A percentile compares a stretch with the other conserved stretches of the same genome.
These are phyloP conservation scores for Aspergillus sojae DNA, from an alignment of 2,329 filamentous ascomycete genomes.

Conservation along the genomic window DNA sequence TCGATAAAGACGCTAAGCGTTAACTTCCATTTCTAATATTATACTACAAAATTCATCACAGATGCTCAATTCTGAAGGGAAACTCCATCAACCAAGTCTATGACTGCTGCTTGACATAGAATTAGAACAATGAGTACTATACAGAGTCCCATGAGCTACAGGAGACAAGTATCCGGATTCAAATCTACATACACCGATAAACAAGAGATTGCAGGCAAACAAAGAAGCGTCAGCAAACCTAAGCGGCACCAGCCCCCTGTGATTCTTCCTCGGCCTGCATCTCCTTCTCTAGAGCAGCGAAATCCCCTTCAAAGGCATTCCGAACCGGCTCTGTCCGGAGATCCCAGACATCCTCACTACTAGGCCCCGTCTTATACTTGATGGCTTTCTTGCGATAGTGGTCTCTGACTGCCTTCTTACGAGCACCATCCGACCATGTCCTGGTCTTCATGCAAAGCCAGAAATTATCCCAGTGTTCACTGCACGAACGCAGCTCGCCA, in stretches of 20 bases:
- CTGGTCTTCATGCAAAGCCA: conserved; percentile 96
- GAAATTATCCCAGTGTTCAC: conserved; percentile 87
- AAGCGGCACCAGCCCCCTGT: conserved; percentile 22
- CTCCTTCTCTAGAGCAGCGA: conserved; percentile 45
- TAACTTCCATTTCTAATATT: background rate
- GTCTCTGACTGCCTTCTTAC: conserved; percentile 62
- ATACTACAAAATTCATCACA: background rate
- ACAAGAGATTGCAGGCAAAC: background rate
- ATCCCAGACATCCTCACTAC: conserved; percentile 90
- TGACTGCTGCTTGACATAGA: background rate
- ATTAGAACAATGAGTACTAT: background rate
- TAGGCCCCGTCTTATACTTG: conserved; percentile 69
- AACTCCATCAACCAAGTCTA: background rate
- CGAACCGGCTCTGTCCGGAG: conserved; percentile 65
- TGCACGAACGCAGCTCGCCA: conserved; percentile 75
- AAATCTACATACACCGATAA: background rate
- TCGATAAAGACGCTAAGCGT: background rate
- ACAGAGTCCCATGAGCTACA: background rate
- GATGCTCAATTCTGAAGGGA: conserved; percentile 19
- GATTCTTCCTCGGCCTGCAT: conserved; percentile 48
- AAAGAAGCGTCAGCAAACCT: background rate
- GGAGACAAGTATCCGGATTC: background rate
- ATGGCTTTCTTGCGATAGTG: conserved; percentile 69
- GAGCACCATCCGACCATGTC: conserved; percentile 60
- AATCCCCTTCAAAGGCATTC: conserved; percentile 51